Evolutionary conservation across 768 basidiomycete genomes (phyloP).

Genomic region (Strobilomyces dryophilus): DNA sequence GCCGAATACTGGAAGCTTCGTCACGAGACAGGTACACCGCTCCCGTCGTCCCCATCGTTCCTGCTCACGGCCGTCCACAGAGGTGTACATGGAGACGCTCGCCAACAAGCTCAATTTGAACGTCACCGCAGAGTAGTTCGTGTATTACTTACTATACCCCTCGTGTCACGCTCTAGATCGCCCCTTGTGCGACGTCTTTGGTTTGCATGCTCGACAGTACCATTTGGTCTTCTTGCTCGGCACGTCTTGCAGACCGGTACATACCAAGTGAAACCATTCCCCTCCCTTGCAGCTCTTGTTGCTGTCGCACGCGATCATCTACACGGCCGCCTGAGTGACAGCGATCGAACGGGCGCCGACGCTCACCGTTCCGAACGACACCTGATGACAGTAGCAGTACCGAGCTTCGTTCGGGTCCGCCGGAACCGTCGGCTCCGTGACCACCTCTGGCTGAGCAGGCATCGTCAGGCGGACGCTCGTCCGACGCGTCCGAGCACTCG

Average conservation of each 20-base stretch:
- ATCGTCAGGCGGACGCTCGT: conserved; percentile 33
- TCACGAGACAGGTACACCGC: conserved; percentile 60
- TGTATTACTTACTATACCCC: conserved; percentile 10
- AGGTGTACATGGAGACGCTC: conserved; percentile 83
- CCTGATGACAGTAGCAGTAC: conserved; percentile 81
- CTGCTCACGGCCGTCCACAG: conserved; percentile 33
- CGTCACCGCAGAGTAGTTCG: conserved; percentile 27
- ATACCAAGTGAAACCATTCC: conserved; percentile 84
- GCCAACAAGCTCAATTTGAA: conserved; percentile 75
- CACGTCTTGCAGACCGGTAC: conserved; percentile 55
- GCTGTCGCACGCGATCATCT: conserved; percentile 88
- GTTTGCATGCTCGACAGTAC: conserved; percentile 66
- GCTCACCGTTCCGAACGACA: conserved; percentile 76
- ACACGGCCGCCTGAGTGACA: neutral
- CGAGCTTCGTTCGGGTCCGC: conserved; percentile 48
- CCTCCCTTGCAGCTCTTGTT: conserved; percentile 50
- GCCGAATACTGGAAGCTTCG: conserved; percentile 80
- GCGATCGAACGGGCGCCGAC: neutral
- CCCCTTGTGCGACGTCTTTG: conserved; percentile 34
- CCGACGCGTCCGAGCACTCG: conserved; percentile 19
- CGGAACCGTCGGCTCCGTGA: conserved; percentile 16
- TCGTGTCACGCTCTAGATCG: conserved; percentile 25
- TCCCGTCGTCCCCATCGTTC: neutral
- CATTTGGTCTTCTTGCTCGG: conserved; percentile 58
- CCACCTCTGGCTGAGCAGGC: conserved; percentile 26